Evolutionary conservation across 225 moss, liverwort and hornwort species (phyloP), one percentile per base, ranked within the genome.

Genomic region (Bryoerythrophyllum caledonicum): DNA sequence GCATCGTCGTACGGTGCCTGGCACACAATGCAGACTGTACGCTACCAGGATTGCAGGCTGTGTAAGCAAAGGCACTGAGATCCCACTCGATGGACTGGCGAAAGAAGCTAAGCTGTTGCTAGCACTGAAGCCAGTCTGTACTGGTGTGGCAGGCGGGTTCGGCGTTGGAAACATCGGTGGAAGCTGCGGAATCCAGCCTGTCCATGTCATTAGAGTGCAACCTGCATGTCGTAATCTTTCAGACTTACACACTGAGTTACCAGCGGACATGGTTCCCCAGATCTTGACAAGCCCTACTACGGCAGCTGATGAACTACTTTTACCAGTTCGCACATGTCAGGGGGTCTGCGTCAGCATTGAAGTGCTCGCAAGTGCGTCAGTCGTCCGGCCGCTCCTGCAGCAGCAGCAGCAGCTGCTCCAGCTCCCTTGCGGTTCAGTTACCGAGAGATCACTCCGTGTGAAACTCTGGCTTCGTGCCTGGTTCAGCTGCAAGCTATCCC

Each of bases 251-350:
- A 49, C 61, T 48, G 32, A 23, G 30, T 48, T 49, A 48, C 73
- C 48, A 73, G 61, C 48, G 73, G 49, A 61, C 49, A 49, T 73
- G 34, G 61, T 61, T 73, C 73, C 61, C 73, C 73, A 61, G 61
- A 61, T 49, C 72, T 61, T 48, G 72, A 72, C 60, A 61, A 73
- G 16, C 3, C 21, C 46, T 16, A 61, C 17, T 19, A 49, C 19
- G 48, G 52, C 24, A 5, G 17, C 63, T 17, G 16, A 10, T 63
- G 25, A 63, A 52, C 20, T 1, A 52, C 63, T 37, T 25, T 37
- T 35, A 10, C 7, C 35, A 63, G 25, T 35, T 73, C 37, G 37
- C 63, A 63, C 74, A 63, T 63, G 74, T 26, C 63, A 52, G 51
- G 11, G 6, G 63, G 19, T 73, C 37, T 19, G 37, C 19, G 19